Percentiles rank a stretch among this genome's conserved stretches.
Conservation (phyloP, 2,329 filamentous ascomycete species). For the Colletotrichum cordylinicola region DNA sequence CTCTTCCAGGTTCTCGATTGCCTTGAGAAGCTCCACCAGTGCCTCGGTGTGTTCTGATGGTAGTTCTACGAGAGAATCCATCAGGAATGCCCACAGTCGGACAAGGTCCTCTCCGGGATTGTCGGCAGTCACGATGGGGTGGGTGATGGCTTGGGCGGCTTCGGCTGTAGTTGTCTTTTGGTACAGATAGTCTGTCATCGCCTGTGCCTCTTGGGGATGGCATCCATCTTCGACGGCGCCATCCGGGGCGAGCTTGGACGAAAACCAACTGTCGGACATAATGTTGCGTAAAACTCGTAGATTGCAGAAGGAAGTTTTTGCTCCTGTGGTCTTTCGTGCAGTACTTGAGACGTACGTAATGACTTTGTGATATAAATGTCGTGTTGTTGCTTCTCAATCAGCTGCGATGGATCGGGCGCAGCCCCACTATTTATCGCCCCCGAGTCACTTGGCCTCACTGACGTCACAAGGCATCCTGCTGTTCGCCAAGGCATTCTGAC, state of each 20-base stretch:
- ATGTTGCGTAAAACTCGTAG: fast-evolving
- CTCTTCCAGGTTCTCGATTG: background rate
- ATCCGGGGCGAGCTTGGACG: background rate
- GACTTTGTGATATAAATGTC: background rate
- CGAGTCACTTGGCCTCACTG: background rate
- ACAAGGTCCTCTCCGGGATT: background rate
- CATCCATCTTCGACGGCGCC: background rate
- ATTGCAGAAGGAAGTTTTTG: fast-evolving
- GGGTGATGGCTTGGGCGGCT: background rate
- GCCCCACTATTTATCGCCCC: background rate
- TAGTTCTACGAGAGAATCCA: background rate
- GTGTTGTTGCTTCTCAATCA: background rate
- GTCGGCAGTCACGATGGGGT: background rate
- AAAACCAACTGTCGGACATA: background rate
- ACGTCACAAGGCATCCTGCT: background rate
- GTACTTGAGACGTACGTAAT: background rate
- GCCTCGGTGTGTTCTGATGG: background rate
- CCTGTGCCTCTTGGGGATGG: background rate
- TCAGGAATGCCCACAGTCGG: background rate
- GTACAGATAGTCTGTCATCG: background rate
- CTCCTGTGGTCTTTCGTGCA: background rate
- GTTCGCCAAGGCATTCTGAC: background rate
- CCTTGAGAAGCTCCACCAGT: background rate
- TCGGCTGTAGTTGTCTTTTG: background rate
- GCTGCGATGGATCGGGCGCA: background rate